Conservation (phyloP, 371 early-diverging fungal genomes). For the Apophysomyces ossiformis region DNA sequence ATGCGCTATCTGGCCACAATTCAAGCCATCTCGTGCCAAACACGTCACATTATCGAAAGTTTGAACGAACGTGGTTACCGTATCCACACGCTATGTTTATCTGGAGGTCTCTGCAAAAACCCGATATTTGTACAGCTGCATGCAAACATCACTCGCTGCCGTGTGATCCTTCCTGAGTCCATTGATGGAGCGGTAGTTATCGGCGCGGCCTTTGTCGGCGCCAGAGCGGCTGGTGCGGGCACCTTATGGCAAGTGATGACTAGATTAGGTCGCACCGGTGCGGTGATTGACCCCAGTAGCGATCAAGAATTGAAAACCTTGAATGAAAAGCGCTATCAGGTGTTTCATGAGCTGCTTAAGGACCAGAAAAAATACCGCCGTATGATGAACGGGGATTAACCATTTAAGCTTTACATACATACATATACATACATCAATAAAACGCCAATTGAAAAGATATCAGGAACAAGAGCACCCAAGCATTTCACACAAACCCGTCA, state of each 20-base stretch:
- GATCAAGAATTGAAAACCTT: conserved; percentile 42
- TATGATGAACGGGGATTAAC: conserved; percentile 50
- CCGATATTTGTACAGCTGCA: conserved; percentile 63
- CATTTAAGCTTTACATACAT: too few species aligned
- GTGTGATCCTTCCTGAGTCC: conserved; percentile 60
- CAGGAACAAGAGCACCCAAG: too few species aligned
- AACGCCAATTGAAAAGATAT: too few species aligned
- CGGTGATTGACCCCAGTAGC: conserved; percentile 49
- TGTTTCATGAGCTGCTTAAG: conserved; percentile 62
- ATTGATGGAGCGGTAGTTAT: conserved; percentile 72
- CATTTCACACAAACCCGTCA: too few species aligned
- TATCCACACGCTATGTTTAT: conserved; percentile 66
- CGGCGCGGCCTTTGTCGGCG: conserved; percentile 74
- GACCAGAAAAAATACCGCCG: conserved; percentile 59
- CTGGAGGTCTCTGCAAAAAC: conserved; percentile 75
- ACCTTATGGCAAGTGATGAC: conserved; percentile 64
- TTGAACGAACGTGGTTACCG: conserved; percentile 56
- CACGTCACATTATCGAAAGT: conserved; percentile 65
- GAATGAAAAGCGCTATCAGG: conserved; percentile 58
- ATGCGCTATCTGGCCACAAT: conserved; percentile 66
- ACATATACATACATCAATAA: too few species aligned
- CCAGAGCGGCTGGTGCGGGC: conserved; percentile 52
- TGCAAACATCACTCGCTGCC: conserved; percentile 63
- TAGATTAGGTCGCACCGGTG: conserved; percentile 56
- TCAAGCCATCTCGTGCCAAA: conserved; percentile 68